Conservation (phyloP, 495 filamentous ascomycete genomes). For the Lindgomyces ingoldianus region DNA sequence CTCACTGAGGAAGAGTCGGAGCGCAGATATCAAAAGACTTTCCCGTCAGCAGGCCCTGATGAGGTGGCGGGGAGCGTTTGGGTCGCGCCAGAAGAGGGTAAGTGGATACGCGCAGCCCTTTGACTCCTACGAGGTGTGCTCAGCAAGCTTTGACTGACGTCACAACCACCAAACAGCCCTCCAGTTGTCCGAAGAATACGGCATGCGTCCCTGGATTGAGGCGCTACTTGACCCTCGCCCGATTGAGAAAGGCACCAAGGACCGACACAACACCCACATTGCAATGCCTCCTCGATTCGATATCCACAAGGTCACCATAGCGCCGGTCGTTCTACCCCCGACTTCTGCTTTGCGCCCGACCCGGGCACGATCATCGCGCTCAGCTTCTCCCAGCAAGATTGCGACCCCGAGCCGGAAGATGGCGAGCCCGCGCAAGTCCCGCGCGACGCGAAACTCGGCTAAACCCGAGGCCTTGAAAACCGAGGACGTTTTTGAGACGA, state of each 20-base stretch:
- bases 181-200: constrained; percentile 77
- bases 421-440: constrained; percentile 72
- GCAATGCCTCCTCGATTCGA: constrained; percentile 47
- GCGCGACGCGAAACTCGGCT: constrained; percentile 57
- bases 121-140: neutral
- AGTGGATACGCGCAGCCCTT: constrained; percentile 35
- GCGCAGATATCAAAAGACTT: constrained; percentile 78
- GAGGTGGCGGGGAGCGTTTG: constrained; percentile 97
- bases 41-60: constrained; percentile 75
- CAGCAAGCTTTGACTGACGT: constrained; percentile 19
- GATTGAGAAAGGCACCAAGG: constrained; percentile 56
- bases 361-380: constrained; percentile 48
- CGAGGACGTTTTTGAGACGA: constrained; percentile 45
- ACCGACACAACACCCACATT: constrained; percentile 48
- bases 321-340: constrained; percentile 41
- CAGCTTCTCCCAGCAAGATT: constrained; percentile 60
- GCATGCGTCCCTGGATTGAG: constrained; percentile 81
- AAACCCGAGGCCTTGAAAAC: constrained; percentile 47
- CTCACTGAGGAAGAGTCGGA: constrained; percentile 81
- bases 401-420: constrained; percentile 52
- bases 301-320: constrained; percentile 45
- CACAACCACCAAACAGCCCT: constrained; percentile 59
- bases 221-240: constrained; percentile 83
- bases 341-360: constrained; percentile 40
- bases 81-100: constrained; percentile 83